Conservation (phyloP, 371 early-diverging fungal species). For the Pancytospora epiphaga region DNA sequence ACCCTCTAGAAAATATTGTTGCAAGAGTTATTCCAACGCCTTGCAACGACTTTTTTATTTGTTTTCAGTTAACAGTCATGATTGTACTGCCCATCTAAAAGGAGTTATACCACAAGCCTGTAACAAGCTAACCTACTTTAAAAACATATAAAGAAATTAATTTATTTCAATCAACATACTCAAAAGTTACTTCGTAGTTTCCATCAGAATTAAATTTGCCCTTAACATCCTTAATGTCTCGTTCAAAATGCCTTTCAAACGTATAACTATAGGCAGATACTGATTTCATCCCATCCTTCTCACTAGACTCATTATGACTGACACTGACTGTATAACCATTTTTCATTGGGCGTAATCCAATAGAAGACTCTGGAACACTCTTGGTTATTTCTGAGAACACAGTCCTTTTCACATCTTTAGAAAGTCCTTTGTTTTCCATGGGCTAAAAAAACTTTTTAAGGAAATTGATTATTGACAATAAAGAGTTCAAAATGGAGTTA, state of each 20-base stretch:
- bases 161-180: constrained; percentile 12
- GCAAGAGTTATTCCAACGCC: not conserved
- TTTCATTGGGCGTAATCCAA: constrained; percentile 2
- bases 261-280: not conserved
- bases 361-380: constrained; percentile 12
- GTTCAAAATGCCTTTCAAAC: constrained; percentile 13
- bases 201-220: constrained; percentile 19
- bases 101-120: no score
- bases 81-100: no score
- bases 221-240: constrained; percentile 5
- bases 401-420: not conserved
- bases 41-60: no score
- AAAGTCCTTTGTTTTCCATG: not conserved
- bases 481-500: no score
- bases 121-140: not conserved
- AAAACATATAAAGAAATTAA: no score
- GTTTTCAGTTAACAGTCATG: no score
- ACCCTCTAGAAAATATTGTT: not conserved
- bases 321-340: constrained; percentile 10
- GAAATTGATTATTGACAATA: not conserved
- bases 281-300: not conserved
- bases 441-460: no score
- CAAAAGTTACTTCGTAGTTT: constrained; percentile 27
- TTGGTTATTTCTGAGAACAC: constrained; percentile 1
- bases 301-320: not conserved